Percentiles rank a stretch among this genome's conserved stretches.
phyloP scores from a whole-genome alignment of 768 basidiomycete species.

The Tylopilus balloui region DNA sequence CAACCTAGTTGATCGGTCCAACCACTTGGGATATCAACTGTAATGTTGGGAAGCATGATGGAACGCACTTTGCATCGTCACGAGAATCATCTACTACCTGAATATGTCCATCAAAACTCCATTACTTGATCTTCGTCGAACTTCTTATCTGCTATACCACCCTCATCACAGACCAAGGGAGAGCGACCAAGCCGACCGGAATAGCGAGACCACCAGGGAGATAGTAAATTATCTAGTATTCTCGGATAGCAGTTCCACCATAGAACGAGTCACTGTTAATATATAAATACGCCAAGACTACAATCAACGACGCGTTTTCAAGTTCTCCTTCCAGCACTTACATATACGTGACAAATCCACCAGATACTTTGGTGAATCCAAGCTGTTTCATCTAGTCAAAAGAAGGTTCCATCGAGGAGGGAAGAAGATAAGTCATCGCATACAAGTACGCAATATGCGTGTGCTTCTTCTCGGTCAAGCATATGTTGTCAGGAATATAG shows the following conservation, averaged over 20 bases:
- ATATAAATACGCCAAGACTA: background rate
- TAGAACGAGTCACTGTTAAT: constrained; percentile 32
- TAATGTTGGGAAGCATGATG: background rate
- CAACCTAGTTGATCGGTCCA: constrained; percentile 16
- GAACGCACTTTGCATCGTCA: constrained; percentile 15
- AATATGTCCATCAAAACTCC: constrained; percentile 21
- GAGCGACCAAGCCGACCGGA: constrained; percentile 31
- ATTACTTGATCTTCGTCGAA: background rate
- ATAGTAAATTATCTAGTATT: constrained; percentile 30
- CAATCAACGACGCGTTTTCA: background rate
- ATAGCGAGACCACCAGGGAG: constrained; percentile 38
- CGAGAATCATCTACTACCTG: constrained; percentile 29
- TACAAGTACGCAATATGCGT: constrained; percentile 36
- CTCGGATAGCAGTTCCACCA: constrained; percentile 6
- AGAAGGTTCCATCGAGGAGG: background rate
- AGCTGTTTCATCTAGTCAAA: background rate
- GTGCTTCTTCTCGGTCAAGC: background rate
- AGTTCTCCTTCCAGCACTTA: constrained; percentile 7
- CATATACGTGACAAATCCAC: constrained; percentile 40
- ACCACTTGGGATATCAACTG: constrained; percentile 20
- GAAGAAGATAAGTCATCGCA: constrained; percentile 29
- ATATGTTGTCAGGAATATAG: background rate
- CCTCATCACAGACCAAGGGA: constrained; percentile 37
- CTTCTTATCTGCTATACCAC: background rate
- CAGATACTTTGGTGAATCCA: background rate